These are phyloP conservation scores for Biscogniauxia marginata DNA, from an alignment of 2,329 filamentous ascomycete species.

Conservation along the genomic window DNA sequence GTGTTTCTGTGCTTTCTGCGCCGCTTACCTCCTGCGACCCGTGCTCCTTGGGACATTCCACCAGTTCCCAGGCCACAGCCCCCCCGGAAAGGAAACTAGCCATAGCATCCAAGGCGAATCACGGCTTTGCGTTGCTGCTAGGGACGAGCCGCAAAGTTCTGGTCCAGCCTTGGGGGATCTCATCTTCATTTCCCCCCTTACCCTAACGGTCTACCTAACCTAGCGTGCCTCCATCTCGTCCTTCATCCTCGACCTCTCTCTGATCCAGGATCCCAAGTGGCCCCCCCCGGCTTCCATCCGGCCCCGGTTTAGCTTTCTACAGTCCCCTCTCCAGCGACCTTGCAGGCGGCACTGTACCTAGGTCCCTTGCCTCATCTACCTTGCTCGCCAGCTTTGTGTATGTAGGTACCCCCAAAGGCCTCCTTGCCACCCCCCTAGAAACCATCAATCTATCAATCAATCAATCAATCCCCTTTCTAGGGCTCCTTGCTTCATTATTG, in stretches of 20 bases:
- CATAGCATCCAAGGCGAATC: background rate
- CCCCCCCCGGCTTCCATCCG: background rate
- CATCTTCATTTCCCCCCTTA: background rate
- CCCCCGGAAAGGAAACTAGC: background rate
- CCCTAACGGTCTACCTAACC: background rate
- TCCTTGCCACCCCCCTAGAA: background rate
- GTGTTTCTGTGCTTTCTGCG: background rate
- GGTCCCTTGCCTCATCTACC: background rate
- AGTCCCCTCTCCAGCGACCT: background rate
- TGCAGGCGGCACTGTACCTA: background rate
- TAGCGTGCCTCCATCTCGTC: background rate
- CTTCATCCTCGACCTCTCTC: background rate
- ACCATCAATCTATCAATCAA: background rate
- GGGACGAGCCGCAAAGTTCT: constrained; percentile 6
- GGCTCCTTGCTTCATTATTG: background rate
- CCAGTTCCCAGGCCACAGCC: background rate
- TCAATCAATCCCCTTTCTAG: background rate
- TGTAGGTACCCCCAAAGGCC: background rate
- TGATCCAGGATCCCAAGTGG: background rate
- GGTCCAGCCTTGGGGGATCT: background rate
- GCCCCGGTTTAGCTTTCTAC: background rate
- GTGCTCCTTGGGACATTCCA: background rate
- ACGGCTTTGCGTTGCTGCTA: constrained; percentile 1
- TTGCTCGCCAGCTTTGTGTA: background rate
- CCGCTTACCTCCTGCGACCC: background rate